A percentile compares a stretch with the other conserved stretches of the same genome.
Evolutionary conservation across 164 flowering plant genomes (phyloP).

Genomic region (Chloranthus sessilifolius): DNA sequence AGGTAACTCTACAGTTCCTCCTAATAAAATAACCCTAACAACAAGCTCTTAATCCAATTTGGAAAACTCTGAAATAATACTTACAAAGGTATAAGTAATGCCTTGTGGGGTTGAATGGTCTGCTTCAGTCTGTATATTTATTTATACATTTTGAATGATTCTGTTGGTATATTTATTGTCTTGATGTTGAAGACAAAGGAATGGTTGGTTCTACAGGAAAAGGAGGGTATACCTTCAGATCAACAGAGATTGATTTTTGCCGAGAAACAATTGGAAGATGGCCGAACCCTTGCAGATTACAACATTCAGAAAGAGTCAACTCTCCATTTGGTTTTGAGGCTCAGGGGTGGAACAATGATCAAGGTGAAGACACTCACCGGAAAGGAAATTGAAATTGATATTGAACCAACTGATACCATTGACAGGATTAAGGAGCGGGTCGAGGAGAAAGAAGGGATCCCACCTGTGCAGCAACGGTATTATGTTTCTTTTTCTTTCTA

Average conservation of each 20-base stretch:
- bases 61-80: too few relatives aligned
- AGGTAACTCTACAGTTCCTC: too few relatives aligned
- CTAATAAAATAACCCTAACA: too few relatives aligned
- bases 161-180: too few relatives aligned
- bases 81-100: too few relatives aligned
- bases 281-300: conserved; percentile 37
- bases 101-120: too few relatives aligned
- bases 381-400: conserved; percentile 35
- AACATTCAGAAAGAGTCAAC: conserved; percentile 37
- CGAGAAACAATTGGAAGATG: conserved; percentile 37
- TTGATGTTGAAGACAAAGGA: too few relatives aligned
- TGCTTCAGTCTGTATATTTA: too few relatives aligned
- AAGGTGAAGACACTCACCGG: conserved; percentile 38
- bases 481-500: neutral
- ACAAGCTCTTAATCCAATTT: too few relatives aligned
- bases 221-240: conserved; percentile 18
- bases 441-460: conserved; percentile 41
- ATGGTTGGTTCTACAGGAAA: conserved; percentile 9
- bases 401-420: conserved; percentile 33
- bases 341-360: conserved; percentile 38
- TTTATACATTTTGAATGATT: too few relatives aligned
- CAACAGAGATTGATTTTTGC: conserved; percentile 24
- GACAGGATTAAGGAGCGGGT: conserved; percentile 36
- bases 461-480: conserved; percentile 38
- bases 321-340: conserved; percentile 34